Evolutionary conservation across 805 yeast genomes (phyloP).

Genomic region (Nakazawaea wickerhamii): DNA sequence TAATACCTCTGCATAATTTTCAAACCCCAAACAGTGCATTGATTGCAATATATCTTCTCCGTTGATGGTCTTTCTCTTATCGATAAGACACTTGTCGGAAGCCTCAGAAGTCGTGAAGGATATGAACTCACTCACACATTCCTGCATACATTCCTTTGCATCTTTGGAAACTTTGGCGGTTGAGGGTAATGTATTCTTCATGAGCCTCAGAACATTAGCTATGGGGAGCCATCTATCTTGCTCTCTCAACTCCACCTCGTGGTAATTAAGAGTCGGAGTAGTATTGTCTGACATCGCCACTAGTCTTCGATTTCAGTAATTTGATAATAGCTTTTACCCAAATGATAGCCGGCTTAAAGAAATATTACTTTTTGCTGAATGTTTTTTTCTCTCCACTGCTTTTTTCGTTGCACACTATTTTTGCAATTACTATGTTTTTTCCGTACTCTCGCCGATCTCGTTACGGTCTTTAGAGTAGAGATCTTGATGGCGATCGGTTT

Average conservation of each 20-base stretch:
- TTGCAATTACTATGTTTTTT: neutral
- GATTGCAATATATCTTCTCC: slow-evolving; percentile 66
- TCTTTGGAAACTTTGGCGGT: slow-evolving; percentile 76
- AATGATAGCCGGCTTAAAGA: too few species aligned
- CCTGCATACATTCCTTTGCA: slow-evolving; percentile 73
- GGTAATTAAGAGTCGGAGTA: slow-evolving; percentile 6
- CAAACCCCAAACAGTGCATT: slow-evolving; percentile 61
- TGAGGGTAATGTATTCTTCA: slow-evolving; percentile 68
- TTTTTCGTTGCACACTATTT: neutral
- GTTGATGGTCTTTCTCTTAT: slow-evolving; percentile 63
- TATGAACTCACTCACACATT: slow-evolving; percentile 63
- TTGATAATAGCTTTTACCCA: neutral
- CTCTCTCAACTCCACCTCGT: slow-evolving; percentile 48
- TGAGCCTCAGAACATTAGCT: slow-evolving; percentile 66
- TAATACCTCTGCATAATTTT: slow-evolving; percentile 63
- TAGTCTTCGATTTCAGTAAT: neutral
- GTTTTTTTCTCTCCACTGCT: neutral
- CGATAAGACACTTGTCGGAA: slow-evolving; percentile 57
- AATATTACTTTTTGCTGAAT: neutral
- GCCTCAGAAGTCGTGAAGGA: slow-evolving; percentile 64
- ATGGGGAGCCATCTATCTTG: slow-evolving; percentile 60
- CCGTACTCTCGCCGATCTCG: too few species aligned
- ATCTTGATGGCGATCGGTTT: too few species aligned
- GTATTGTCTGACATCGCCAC: slow-evolving; percentile 2
- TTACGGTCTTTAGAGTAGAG: too few species aligned